Evolutionary conservation across 23 red algal genomes (phyloP).

Genomic region (Gracilariopsis chorda): DNA sequence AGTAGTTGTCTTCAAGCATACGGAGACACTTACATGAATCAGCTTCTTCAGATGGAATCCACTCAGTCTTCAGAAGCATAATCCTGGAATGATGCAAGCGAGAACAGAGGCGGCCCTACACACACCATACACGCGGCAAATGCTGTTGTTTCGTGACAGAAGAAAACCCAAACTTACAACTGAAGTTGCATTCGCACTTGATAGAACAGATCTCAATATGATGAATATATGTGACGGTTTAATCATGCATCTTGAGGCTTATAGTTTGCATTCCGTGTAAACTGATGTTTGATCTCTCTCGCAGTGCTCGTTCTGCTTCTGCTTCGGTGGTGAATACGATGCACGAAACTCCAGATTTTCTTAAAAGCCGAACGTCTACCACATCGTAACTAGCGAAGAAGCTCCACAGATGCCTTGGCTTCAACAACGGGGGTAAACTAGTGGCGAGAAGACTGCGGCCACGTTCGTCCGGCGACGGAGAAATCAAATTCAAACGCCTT

Average conservation of each 20-base stretch:
- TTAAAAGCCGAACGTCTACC: constrained; percentile 23
- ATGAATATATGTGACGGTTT: neutral
- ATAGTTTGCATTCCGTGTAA: constrained; percentile 39
- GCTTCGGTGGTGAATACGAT: constrained; percentile 10
- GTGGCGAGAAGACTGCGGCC: constrained; percentile 46
- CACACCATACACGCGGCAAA: too few relatives aligned
- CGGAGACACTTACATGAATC: too few relatives aligned
- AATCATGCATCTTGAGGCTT: constrained; percentile 40
- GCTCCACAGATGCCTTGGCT: constrained; percentile 32
- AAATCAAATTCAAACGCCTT: constrained; percentile 39
- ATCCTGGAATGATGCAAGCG: too few relatives aligned
- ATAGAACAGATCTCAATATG: too few relatives aligned
- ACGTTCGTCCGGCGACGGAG: constrained; percentile 24
- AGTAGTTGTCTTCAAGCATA: too few relatives aligned
- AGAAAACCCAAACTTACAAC: too few relatives aligned
- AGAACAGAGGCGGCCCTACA: too few relatives aligned
- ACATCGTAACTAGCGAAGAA: constrained; percentile 59
- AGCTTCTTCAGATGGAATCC: too few relatives aligned
- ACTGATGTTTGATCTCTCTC: constrained; percentile 39
- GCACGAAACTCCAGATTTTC: constrained; percentile 47
- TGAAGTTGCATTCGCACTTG: too few relatives aligned
- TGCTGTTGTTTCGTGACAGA: too few relatives aligned
- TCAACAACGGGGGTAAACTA: constrained; percentile 17
- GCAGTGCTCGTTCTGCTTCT: constrained; percentile 40
- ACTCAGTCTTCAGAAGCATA: too few relatives aligned